phyloP scores from a whole-genome alignment of 2,329 filamentous ascomycete genomes.

The Cladophialophora chaetospira region DNA sequence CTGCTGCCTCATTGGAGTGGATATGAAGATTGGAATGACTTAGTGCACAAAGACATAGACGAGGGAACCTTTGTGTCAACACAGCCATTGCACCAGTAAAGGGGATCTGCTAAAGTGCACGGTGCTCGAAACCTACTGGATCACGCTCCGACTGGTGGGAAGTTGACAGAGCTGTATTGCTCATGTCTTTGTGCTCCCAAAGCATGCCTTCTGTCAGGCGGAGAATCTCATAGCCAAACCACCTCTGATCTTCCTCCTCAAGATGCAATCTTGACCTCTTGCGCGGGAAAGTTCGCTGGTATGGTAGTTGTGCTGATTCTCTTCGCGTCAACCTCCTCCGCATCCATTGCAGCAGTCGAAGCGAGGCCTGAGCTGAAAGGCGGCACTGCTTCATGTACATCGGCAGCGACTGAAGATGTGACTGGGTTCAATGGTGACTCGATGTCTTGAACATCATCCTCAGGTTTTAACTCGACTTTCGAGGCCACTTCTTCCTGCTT shows the following conservation, averaged over 20 bases:
- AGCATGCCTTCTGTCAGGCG: no score
- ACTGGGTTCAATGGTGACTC: neutral
- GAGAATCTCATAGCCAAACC: neutral
- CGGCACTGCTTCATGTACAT: neutral
- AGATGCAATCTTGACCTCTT: neutral
- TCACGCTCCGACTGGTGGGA: no score
- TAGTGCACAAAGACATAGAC: no score
- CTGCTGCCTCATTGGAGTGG: no score
- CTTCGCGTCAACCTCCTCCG: neutral
- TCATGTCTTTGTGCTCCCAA: neutral
- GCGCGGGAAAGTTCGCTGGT: neutral
- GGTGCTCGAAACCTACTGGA: no score
- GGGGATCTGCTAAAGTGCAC: no score
- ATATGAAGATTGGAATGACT: no score
- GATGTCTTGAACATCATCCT: neutral
- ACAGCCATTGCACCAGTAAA: no score
- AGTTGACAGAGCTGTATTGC: no score
- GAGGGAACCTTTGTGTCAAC: no score
- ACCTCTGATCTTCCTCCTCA: neutral
- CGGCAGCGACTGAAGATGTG: neutral
- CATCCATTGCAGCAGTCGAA: neutral
- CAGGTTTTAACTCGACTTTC: neutral
- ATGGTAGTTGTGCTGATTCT: conserved; percentile 5
- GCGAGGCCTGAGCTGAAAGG: neutral
- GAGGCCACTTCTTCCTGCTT: neutral